These are phyloP conservation scores for Elaphomyces granulatus DNA, from an alignment of 495 filamentous ascomycete genomes.

Conservation along the genomic window DNA sequence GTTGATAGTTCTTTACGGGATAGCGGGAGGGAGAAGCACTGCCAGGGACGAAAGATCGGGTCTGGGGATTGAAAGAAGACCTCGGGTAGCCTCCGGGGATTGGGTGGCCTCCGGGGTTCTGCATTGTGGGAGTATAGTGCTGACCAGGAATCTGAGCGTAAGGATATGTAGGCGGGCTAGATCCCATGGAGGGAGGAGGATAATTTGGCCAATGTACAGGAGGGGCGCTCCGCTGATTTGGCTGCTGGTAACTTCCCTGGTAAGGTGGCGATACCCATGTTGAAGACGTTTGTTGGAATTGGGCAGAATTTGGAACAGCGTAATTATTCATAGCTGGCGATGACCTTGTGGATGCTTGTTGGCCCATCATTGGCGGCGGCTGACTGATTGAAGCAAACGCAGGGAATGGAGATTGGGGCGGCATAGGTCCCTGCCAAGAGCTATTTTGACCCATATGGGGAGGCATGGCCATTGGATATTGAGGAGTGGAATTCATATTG, in stretches of 20 bases:
- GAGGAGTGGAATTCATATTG: conserved; percentile 21
- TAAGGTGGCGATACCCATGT: conserved; percentile 25
- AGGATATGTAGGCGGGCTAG: conserved; percentile 43
- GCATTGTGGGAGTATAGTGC: conserved; percentile 46
- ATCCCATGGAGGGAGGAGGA: conserved; percentile 22
- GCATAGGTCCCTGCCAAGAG: conserved; percentile 25
- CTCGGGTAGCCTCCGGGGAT: conserved; percentile 71
- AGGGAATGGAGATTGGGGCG: conserved; percentile 27
- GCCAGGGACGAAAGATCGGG: conserved; percentile 70
- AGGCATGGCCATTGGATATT: conserved; percentile 25
- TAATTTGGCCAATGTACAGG: conserved; percentile 27
- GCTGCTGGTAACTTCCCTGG: conserved; percentile 29
- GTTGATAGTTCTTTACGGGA: conserved; percentile 17
- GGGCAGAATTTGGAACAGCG: conserved; percentile 18
- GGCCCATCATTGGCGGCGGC: conserved; percentile 23
- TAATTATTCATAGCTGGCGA: conserved; percentile 32
- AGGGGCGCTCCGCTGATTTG: conserved; percentile 21
- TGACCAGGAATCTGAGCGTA: conserved; percentile 67
- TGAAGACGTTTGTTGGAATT: conserved; percentile 17
- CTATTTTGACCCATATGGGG: conserved; percentile 26
- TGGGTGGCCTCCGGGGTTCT: conserved; percentile 48
- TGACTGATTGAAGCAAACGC: conserved; percentile 30
- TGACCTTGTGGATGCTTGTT: conserved; percentile 25
- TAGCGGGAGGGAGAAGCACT: conserved; percentile 18
- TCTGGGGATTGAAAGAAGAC: conserved; percentile 85